These are phyloP conservation scores for Boletellus emodensis DNA, from an alignment of 768 basidiomycete genomes.

Conservation along the genomic window DNA sequence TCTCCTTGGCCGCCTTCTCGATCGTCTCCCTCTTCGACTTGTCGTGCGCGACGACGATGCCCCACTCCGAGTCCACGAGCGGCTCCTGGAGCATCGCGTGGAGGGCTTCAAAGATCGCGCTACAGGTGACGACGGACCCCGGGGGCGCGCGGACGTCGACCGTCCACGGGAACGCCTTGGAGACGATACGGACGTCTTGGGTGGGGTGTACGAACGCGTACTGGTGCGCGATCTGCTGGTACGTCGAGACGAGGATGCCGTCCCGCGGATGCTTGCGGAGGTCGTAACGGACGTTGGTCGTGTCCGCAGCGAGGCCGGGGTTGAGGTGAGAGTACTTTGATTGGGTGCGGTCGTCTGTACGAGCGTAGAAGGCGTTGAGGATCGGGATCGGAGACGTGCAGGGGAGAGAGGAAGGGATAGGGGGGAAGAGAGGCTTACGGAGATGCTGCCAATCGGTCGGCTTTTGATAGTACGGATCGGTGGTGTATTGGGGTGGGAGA, in stretches of 20 bases:
- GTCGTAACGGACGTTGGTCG: conserved; percentile 48
- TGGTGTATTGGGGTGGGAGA: conserved; percentile 19
- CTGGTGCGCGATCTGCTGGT: conserved; percentile 34
- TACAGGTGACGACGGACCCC: conserved; percentile 40
- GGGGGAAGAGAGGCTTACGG: conserved; percentile 9
- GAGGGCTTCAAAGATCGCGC: conserved; percentile 53
- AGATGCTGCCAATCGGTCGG: conserved; percentile 10
- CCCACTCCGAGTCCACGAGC: conserved; percentile 68
- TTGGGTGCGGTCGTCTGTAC: conserved; percentile 17
- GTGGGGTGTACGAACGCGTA: conserved; percentile 37
- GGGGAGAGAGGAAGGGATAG: not conserved
- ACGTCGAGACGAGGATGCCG: conserved; percentile 42
- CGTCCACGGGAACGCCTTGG: conserved; percentile 61
- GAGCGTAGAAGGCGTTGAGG: not conserved
- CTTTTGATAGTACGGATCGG: conserved; percentile 10
- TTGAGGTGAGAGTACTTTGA: conserved; percentile 51
- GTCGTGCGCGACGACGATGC: conserved; percentile 40
- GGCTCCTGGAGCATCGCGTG: conserved; percentile 47
- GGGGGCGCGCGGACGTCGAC: conserved; percentile 46
- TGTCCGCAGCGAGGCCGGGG: conserved; percentile 50
- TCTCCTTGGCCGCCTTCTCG: conserved; percentile 48
- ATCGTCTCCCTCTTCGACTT: conserved; percentile 42
- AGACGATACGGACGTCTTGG: conserved; percentile 47
- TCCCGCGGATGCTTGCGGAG: conserved; percentile 40
- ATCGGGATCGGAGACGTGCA: not conserved